Conservation (phyloP, 208 protist genomes). For the Acanthamoeba culbertsoni region DNA sequence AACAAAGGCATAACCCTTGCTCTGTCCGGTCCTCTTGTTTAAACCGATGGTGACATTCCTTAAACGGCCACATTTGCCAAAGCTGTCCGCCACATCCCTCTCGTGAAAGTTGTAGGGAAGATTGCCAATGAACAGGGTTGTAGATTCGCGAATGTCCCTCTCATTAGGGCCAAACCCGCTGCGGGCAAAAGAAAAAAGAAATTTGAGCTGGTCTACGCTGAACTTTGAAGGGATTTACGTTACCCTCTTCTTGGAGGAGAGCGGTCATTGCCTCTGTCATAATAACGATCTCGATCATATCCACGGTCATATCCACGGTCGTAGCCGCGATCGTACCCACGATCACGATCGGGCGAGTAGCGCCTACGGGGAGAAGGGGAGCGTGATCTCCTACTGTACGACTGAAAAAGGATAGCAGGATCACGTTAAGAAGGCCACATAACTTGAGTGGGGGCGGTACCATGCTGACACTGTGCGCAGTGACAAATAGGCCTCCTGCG, state of each 20-base stretch:
- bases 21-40: constrained; percentile 71
- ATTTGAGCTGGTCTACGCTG: background rate
- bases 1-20: constrained; percentile 76
- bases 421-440: too few relatives aligned
- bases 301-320: background rate
- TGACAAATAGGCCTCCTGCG: too few relatives aligned
- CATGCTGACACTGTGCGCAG: too few relatives aligned
- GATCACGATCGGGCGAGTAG: constrained; percentile 6
- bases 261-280: background rate
- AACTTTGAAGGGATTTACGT: background rate
- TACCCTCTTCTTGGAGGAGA: constrained; percentile 41
- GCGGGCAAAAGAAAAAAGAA: background rate
- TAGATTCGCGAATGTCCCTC: constrained; percentile 62
- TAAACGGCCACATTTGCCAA: constrained; percentile 68
- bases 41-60: constrained; percentile 70
- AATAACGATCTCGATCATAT: background rate
- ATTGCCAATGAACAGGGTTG: constrained; percentile 77
- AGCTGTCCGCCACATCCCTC: constrained; percentile 62
- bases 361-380: constrained; percentile 9
- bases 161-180: background rate
- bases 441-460: too few relatives aligned
- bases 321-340: background rate
- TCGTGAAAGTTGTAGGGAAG: constrained; percentile 73
- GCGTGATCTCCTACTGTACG: constrained; percentile 43
- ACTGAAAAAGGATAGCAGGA: background rate